phyloP scores from a whole-genome alignment of 148 eudicot species.

The Dysphania ambrosioides region DNA sequence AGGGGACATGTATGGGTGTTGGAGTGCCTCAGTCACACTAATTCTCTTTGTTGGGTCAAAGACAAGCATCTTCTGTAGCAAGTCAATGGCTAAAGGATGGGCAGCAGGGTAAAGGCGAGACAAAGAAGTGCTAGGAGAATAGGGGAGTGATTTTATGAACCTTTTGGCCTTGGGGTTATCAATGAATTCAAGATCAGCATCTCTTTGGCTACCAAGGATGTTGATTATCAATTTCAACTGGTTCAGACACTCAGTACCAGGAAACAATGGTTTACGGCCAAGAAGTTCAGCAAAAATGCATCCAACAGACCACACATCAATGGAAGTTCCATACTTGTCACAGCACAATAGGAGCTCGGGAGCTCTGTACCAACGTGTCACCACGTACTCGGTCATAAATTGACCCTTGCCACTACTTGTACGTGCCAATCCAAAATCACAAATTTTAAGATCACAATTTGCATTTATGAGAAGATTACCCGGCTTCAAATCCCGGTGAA shows the following conservation, averaged over 20 bases:
- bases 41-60: slow-evolving; percentile 66
- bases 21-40: slow-evolving; percentile 61
- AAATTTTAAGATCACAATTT: slow-evolving; percentile 77
- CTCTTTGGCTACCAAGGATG: slow-evolving; percentile 59
- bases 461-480: slow-evolving; percentile 79
- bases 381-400: slow-evolving; percentile 84
- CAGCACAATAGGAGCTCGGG: slow-evolving; percentile 79
- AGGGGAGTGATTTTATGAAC: slow-evolving; percentile 48
- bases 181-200: slow-evolving; percentile 48
- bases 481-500: slow-evolving; percentile 80
- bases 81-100: slow-evolving; percentile 60
- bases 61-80: slow-evolving; percentile 59
- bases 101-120: slow-evolving; percentile 54
- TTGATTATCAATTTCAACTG: slow-evolving; percentile 58
- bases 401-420: slow-evolving; percentile 66
- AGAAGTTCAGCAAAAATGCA: slow-evolving; percentile 74
- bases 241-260: slow-evolving; percentile 63
- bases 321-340: slow-evolving; percentile 72
- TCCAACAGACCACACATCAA: slow-evolving; percentile 71
- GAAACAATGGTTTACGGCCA: slow-evolving; percentile 61
- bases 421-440: slow-evolving; percentile 83
- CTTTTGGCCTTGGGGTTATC: slow-evolving; percentile 60
- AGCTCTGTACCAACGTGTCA: slow-evolving; percentile 82
- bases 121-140: slow-evolving; percentile 43
- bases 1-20: slow-evolving; percentile 64